Evolutionary conservation across 495 filamentous ascomycete genomes (phyloP).

Genomic region (Rostrohypoxylon terebratum): DNA sequence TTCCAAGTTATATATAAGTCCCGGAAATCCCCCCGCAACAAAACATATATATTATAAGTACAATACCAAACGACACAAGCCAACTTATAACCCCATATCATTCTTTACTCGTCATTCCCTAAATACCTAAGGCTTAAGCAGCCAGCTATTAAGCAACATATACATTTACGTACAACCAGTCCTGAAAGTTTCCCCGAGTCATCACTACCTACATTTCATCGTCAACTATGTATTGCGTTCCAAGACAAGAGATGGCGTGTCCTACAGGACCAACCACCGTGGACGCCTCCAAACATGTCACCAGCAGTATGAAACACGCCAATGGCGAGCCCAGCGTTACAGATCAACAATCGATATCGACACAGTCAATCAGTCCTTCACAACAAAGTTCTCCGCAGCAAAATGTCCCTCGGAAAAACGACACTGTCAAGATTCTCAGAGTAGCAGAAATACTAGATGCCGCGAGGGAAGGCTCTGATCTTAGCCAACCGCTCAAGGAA

Average conservation of each 20-base stretch:
- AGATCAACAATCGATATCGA: not conserved
- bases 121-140: no score
- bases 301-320: not conserved
- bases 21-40: no score
- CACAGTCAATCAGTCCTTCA: not conserved
- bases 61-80: no score
- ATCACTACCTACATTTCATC: not conserved
- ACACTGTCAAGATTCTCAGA: not conserved
- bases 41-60: no score
- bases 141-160: no score
- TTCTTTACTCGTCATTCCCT: no score
- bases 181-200: not conserved
- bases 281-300: not conserved
- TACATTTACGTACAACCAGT: no score
- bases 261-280: no score
- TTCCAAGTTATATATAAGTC: not conserved
- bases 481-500: slow-evolving; percentile 63
- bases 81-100: no score
- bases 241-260: no score
- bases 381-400: not conserved
- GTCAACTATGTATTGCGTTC: not conserved
- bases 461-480: slow-evolving; percentile 72
- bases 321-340: not conserved
- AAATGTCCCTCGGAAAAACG: not conserved
- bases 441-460: slow-evolving; percentile 71